These are phyloP conservation scores for Ilyonectria mors-panacis DNA, from an alignment of 2,329 filamentous ascomycete species.

Conservation along the genomic window DNA sequence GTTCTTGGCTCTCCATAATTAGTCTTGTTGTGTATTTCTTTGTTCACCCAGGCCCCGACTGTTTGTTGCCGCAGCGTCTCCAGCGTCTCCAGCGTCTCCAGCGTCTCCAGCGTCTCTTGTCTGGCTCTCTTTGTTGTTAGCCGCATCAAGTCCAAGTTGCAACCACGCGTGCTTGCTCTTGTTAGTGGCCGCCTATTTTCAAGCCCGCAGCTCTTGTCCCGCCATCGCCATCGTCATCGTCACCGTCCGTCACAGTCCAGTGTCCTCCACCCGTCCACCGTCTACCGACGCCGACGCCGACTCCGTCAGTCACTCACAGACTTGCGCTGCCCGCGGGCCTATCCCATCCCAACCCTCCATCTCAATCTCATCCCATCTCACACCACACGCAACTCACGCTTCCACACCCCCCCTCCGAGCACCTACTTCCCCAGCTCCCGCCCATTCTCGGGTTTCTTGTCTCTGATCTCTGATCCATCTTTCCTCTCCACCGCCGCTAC, in stretches of 20 bases:
- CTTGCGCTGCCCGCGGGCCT: constrained; percentile 18
- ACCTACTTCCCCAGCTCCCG: constrained; percentile 17
- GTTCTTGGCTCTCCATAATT: constrained; percentile 8
- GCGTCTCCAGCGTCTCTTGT: constrained; percentile 4
- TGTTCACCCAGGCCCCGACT: background rate
- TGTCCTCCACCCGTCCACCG: background rate
- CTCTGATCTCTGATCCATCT: constrained; percentile 86
- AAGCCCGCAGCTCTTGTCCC: constrained; percentile 1
- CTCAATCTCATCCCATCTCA: constrained; percentile 29
- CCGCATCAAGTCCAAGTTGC: background rate
- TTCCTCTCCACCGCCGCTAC: constrained; percentile 85
- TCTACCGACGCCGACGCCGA: constrained; percentile 12
- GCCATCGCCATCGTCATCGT: constrained; percentile 1
- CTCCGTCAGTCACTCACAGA: constrained; percentile 14
- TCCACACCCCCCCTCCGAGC: constrained; percentile 17
- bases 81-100: constrained; percentile 8
- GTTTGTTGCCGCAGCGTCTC: background rate
- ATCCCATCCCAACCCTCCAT: constrained; percentile 22
- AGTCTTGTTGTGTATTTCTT: constrained; percentile 1
- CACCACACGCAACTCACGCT: constrained; percentile 22
- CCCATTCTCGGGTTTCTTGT: constrained; percentile 71
- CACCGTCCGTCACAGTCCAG: background rate
- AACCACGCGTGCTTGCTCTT: constrained; percentile 6
- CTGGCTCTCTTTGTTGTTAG: constrained; percentile 18
- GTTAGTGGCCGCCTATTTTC: constrained; percentile 2